phyloP scores from a whole-genome alignment of 169 alveolate species.

The Plasmodium knowlesi region DNA sequence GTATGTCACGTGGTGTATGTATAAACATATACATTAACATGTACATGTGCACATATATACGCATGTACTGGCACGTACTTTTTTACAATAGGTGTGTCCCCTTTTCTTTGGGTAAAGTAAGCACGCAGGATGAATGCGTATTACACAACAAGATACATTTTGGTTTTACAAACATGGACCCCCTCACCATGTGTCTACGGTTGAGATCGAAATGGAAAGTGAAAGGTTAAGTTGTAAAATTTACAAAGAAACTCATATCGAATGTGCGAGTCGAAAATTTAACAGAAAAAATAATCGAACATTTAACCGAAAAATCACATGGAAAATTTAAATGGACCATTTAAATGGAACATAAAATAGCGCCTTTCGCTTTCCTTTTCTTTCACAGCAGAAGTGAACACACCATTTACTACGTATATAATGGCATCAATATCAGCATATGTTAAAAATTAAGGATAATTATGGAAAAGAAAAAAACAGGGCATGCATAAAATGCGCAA shows the following conservation, averaged over 20 bases:
- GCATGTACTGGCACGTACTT: constrained; percentile 18
- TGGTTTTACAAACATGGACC: constrained; percentile 38
- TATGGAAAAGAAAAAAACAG: constrained; percentile 37
- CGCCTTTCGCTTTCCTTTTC: constrained; percentile 15
- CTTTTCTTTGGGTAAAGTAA: constrained; percentile 35
- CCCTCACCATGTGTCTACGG: constrained; percentile 71
- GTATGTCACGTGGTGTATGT: neutral
- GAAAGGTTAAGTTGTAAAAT: neutral
- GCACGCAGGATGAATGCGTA: constrained; percentile 1
- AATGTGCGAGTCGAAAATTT: neutral
- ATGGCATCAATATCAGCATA: constrained; percentile 6
- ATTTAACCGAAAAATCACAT: neutral
- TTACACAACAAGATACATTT: constrained; percentile 44
- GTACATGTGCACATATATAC: constrained; percentile 16
- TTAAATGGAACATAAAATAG: neutral
- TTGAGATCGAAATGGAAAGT: neutral
- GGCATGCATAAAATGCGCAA: neutral
- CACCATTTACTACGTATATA: constrained; percentile 13
- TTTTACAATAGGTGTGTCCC: constrained; percentile 17
- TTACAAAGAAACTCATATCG: neutral
- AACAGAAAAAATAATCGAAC: neutral
- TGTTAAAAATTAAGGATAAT: constrained; percentile 11
- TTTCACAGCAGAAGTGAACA: constrained; percentile 10
- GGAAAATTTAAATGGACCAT: neutral
- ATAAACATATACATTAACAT: constrained; percentile 2